Evolutionary conservation across 176 grass and related monocot species (phyloP), one percentile per base, ranked within the genome.

Genomic region (Pontederia paniculata): DNA sequence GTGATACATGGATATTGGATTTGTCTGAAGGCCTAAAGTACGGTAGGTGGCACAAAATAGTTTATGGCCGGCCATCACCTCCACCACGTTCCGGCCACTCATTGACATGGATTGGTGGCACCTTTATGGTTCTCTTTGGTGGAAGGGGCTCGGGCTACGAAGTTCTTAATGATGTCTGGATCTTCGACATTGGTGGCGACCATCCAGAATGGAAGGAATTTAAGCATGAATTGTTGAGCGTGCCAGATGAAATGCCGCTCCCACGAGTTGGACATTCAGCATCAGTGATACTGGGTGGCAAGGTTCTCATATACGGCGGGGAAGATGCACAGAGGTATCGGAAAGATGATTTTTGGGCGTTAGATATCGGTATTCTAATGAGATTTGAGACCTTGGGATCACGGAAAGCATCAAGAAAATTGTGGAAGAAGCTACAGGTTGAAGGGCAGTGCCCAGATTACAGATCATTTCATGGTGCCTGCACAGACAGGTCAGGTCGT

Each of bases 101-200:
- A 14, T 74, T 98, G 61, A 91, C 93, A 58, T 91, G 80, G 74
- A 82, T 98, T 58, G 80, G 80, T 54, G 74, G 71, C 50, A 88
- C 72, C 18, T 58, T 13, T 17, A 78, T 89, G 73, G 77, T 98
- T 62, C 69, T 98, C 10, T 88, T 98, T 70, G 93, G 86, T 60
- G 93, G 93, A 52, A 90, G 86, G 79, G 83, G 83, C 57, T 78
- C 83, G 28, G 77, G 82, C 63, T 82, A 84, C 21, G 93, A 91
- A 23, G 93, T 91, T 42, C 86, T 82, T 70, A 98, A 90, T 82
- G 93, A 98, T 82, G 65, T 88, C n/a, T 98, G 93, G 93, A 50
- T 98, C 42, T 77, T 98, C 51, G 80, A 88, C 77, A 78, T 84
- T 48, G 58, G 45, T 23, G 70, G 31, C 14, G 8, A 52, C 12